A percentile compares a stretch with the other conserved stretches of the same genome.
Evolutionary conservation across 352 stramenopile genomes (phyloP).

Genomic region (Globisporangium uncinulatum): DNA sequence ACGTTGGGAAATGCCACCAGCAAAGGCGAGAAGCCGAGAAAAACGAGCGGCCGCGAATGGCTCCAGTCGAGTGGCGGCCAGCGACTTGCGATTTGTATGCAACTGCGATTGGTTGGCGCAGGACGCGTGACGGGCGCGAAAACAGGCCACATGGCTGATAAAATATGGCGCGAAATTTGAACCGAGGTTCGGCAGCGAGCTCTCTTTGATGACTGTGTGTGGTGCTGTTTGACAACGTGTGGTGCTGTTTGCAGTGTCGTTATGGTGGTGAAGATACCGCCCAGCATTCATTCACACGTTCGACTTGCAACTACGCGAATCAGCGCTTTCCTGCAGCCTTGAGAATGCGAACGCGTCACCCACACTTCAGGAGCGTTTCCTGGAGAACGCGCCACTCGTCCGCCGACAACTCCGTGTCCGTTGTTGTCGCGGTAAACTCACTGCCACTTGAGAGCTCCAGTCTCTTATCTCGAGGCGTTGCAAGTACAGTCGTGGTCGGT

Average conservation of each 20-base stretch:
- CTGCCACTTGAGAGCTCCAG: neutral
- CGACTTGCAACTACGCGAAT: neutral
- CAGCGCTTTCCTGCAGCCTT: neutral
- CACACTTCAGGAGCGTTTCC: conserved; percentile 17
- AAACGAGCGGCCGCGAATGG: conserved; percentile 8
- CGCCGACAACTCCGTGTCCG: conserved; percentile 13
- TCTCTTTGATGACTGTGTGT: too few species aligned
- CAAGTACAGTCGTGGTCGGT: neutral
- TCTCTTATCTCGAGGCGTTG: neutral
- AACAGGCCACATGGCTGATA: too few species aligned
- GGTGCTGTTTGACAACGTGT: too few species aligned
- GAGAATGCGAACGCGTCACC: neutral
- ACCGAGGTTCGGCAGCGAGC: too few species aligned
- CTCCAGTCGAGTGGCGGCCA: neutral
- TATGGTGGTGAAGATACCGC: too few species aligned
- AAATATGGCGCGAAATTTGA: neutral
- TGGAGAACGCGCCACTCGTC: conserved; percentile 23
- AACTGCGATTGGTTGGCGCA: neutral
- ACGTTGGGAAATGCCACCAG: conserved; percentile 13
- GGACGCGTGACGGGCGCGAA: neutral
- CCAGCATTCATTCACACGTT: neutral
- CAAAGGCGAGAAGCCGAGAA: too few species aligned
- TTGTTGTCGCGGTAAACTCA: neutral
- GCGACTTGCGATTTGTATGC: neutral
- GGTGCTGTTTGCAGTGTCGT: neutral